phyloP scores from a whole-genome alignment of 2,329 filamentous ascomycete genomes.

The Colletotrichum sp. region DNA sequence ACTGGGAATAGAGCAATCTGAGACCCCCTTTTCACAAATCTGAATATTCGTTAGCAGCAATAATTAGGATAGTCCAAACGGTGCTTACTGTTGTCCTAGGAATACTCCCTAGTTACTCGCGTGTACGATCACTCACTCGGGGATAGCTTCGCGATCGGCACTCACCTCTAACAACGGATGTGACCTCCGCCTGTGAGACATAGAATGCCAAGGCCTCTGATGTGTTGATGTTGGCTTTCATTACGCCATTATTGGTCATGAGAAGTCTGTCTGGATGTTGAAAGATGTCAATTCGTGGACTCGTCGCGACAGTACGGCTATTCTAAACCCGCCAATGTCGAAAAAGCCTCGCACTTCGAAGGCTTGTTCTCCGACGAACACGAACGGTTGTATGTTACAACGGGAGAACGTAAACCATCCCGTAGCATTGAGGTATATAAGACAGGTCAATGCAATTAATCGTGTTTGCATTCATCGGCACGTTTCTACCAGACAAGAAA shows the following conservation, averaged over 20 bases:
- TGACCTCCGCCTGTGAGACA: background rate
- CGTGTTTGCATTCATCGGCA: fast-evolving
- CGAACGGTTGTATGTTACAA: background rate
- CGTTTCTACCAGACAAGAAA: background rate
- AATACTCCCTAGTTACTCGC: background rate
- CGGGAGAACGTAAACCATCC: fast-evolving
- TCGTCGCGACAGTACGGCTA: fast-evolving
- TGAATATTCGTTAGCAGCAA: fast-evolving
- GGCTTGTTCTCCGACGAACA: background rate
- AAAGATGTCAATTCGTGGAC: background rate
- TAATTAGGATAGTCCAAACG: background rate
- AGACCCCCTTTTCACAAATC: background rate
- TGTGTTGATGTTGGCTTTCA: background rate
- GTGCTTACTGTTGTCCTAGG: background rate
- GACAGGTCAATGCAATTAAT: background rate
- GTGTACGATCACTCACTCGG: background rate
- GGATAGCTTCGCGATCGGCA: background rate
- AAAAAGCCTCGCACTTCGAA: fast-evolving
- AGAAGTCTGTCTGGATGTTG: background rate
- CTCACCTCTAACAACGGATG: background rate
- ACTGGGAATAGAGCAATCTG: background rate
- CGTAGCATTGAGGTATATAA: background rate
- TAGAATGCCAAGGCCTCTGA: background rate
- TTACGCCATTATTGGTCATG: fast-evolving
- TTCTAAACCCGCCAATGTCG: background rate